Evolutionary conservation across 2,329 filamentous ascomycete genomes (phyloP), one percentile per base, ranked within the genome.

Genomic region (Claviceps monticola): DNA sequence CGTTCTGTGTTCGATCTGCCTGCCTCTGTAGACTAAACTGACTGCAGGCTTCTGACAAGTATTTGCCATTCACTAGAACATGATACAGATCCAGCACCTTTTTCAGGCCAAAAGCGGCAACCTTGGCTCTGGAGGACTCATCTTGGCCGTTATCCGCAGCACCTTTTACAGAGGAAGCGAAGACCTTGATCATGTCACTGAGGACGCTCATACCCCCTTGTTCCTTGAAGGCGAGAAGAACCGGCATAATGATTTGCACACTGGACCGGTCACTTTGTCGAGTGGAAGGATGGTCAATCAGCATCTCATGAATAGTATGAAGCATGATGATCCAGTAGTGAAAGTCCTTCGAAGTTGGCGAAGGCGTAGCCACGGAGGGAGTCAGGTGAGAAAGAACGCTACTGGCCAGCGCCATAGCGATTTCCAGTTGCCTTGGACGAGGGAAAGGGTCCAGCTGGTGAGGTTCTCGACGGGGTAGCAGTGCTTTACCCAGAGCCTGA

Each of bases 141-240:
- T 74, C 72, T 46, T 53, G 61, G 7, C 74, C 68, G 50, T 80
- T 75, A 34, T 60, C 60, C 17, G 59, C 51, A 3, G 60, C 60
- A 29, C 62, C 55, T 16, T 59, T 59, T 46, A 69, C 59, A 49
- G 61, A 58, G 8, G 54, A 51, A n/a, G 65, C 60, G 59, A 94
- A 93, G 17, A 78, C 74, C 42, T 79, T 72, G 9, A 94, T 75
- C 62, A 95, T 82, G 0, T 76, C 71, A 58, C 87, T 88, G 54
- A 97, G 70, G 5, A 81, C 75, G 8, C 82, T 76, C 53, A 98
- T 75, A 0, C 93, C 91, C 41, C 81, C 82, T 47, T 82, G 78
- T 54, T 88, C 83, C 65, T 90, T 91, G 71, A 98, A 96, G 1
- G 88, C 86, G 51, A 90, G 77, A 23, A 98, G 74, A 38, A 97